Percentiles rank a stretch among this genome's conserved stretches.
phyloP scores from a whole-genome alignment of 352 stramenopile genomes.

The Phytophthora melonis region DNA sequence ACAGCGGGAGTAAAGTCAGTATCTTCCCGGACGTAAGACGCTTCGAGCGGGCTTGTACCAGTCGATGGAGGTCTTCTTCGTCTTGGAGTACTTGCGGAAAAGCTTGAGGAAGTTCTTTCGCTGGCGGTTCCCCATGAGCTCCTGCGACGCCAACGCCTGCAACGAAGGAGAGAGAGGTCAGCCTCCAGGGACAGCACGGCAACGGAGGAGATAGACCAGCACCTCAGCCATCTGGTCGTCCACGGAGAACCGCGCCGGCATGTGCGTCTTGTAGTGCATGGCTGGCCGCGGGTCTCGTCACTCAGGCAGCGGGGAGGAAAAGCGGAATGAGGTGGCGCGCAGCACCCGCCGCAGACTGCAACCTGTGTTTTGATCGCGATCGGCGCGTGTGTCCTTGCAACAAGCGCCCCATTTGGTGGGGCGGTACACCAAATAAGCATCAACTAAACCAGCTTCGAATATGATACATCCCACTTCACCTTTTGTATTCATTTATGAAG shows the following conservation, averaged over 20 bases:
- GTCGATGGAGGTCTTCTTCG: slow-evolving; percentile 85
- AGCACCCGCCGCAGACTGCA: slow-evolving; percentile 11
- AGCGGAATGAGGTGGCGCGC: slow-evolving; percentile 12
- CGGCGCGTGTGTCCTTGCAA: slow-evolving; percentile 30
- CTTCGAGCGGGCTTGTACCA: slow-evolving; percentile 46
- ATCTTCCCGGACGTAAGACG: not conserved
- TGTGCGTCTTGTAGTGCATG: slow-evolving; percentile 92
- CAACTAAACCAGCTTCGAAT: not conserved
- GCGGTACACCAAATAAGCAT: not conserved
- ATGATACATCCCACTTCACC: no score
- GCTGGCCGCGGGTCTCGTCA: slow-evolving; percentile 15
- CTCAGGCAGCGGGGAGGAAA: slow-evolving; percentile 1
- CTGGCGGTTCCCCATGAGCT: slow-evolving; percentile 83
- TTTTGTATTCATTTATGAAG: no score
- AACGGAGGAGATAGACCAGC: no score
- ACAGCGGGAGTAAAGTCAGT: no score
- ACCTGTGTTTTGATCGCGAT: slow-evolving; percentile 32
- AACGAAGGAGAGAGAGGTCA: not conserved
- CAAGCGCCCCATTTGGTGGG: not conserved
- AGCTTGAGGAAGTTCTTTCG: slow-evolving; percentile 91
- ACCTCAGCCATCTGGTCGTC: slow-evolving; percentile 92
- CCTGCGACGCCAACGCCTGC: slow-evolving; percentile 77
- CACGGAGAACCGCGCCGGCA: slow-evolving; percentile 84
- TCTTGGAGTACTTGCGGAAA: slow-evolving; percentile 90
- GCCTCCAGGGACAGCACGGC: not conserved